phyloP scores from a whole-genome alignment of 192 early-diverging fungal species.

The Chytriomyces sp. region DNA sequence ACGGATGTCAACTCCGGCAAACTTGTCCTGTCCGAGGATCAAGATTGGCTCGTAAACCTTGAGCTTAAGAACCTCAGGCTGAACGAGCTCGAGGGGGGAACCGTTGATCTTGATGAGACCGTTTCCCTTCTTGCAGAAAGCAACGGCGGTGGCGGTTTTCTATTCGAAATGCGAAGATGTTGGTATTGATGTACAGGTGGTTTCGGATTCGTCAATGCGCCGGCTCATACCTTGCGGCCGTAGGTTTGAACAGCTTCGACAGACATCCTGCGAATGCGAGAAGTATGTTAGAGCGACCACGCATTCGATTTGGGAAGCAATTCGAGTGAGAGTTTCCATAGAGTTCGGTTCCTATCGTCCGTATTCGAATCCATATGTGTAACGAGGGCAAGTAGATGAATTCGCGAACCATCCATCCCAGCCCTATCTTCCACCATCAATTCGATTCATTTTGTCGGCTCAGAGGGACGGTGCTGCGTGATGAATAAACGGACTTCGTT shows the following conservation, averaged over 20 bases:
- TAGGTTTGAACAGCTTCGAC: conserved; percentile 78
- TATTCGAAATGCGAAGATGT: conserved; percentile 4
- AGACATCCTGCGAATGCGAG: conserved; percentile 27
- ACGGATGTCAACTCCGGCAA: conserved; percentile 95
- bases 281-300: not conserved
- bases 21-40: conserved; percentile 94
- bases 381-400: too few relatives aligned
- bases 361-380: too few relatives aligned
- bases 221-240: conserved; percentile 68
- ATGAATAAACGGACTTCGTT: too few relatives aligned
- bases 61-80: conserved; percentile 95
- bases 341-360: too few relatives aligned
- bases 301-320: too few relatives aligned
- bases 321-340: too few relatives aligned
- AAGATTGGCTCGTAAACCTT: conserved; percentile 99
- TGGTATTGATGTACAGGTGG: too few relatives aligned
- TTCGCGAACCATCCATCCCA: too few relatives aligned
- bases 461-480: too few relatives aligned
- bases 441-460: too few relatives aligned
- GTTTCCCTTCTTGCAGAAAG: conserved; percentile 96
- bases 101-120: conserved; percentile 99
- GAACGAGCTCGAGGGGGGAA: conserved; percentile 90
- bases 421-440: too few relatives aligned
- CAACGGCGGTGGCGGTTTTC: conserved; percentile 99
- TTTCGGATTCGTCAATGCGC: too few relatives aligned